Evolutionary conservation across 2,329 filamentous ascomycete genomes (phyloP), one percentile per base, ranked within the genome.

Genomic region (Elsinoe fawcettii): DNA sequence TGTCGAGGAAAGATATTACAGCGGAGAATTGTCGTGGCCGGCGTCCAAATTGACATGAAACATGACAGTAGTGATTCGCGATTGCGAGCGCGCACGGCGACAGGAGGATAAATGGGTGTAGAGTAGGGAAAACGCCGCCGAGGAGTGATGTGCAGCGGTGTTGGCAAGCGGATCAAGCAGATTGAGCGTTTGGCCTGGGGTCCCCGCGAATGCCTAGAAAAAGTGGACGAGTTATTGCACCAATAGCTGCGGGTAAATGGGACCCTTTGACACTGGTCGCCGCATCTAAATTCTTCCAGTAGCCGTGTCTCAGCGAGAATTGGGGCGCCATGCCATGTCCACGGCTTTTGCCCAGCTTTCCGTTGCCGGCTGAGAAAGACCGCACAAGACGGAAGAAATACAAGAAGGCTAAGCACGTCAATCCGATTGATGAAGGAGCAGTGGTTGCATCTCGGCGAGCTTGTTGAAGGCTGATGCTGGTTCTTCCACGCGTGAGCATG

Each of bases 21-120:
- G 46, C 46, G 49, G 30, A 53, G 49, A 53, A 39, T 53, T 53
- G 49, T 37, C 30, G 49, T 39, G 49, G 32, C 30, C 12, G 32
- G n/a, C 27, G 16, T 53, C 49, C 30, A 53, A 22, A 53, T 53
- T 53, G 49, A 53, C 49, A 37, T 53, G 49, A 53, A 53, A 53
- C 49, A 53, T 53, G 49, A 37, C 49, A 25, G 49, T 53, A 53
- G 11, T n/a, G 16, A 53, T 53, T 30, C 16, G 30, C 30, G 30
- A 53, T 39, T n/a, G 49, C 49, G 49, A 25, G 32, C 46, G 46
- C 49, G 49, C 49, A 53, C 49, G 49, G 49, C 30, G 49, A 53
- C 30, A 53, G 49, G 49, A 53, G 49, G 49, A 53, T 53, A 53
- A 53, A 53, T 53, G 49, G 46, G 30, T 53, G 49, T 25, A 53